Base-by-base conservation (phyloP, 257 asterid species). In the Nicotiana paniculata region DNA sequence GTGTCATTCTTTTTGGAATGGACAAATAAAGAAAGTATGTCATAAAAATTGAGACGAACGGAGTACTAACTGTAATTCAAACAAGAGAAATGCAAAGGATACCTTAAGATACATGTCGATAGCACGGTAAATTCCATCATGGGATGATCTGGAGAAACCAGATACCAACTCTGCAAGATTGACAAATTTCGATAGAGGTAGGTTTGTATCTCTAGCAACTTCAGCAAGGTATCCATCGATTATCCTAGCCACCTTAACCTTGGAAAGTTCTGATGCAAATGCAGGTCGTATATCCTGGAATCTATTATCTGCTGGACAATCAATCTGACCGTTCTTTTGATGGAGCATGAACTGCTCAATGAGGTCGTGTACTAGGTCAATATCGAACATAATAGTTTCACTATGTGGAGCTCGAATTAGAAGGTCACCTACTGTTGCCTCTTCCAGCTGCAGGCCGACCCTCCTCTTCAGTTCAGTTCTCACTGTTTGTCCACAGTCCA, bases 71-170 rank as follows among this genome's bases (percentile, higher is more conserved):
- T 70, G 77, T 28, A 70, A 21, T 37, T 48, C 79, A 48, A 51
- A 51, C 43, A 48, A 74, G 63, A 74, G 43, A 74, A 26, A n/a
- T 13, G n/a, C 39, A 74, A 15, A 15, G 66, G 58, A 72, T 84
- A 93, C 97, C 98, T 93, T 93, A 85, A 94, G 92, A 80, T 86
- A 94, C 90, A 89, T 91, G 86, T 93, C 98, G 54, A 94, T 88
- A 13, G 97, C 96, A 0, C 96, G 95, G 86, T 94, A 94, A 35
- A 94, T 84, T 37, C 96, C 95, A 82, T 93, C 98, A 33, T 91
- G 97, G 3, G 93, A 89, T 59, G 83, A 84, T 82, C 98, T 91
- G 4, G 93, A 91, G 80, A 90, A 90, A 65, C 86, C 82, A 21
- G 94, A 87, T 4, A 90, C 97, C 91, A 89, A 84, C 72, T 90